Evolutionary conservation across 73 alveolate genomes (phyloP), one percentile per base, ranked within the genome.

Genomic region (Paramecium biaurelia): DNA sequence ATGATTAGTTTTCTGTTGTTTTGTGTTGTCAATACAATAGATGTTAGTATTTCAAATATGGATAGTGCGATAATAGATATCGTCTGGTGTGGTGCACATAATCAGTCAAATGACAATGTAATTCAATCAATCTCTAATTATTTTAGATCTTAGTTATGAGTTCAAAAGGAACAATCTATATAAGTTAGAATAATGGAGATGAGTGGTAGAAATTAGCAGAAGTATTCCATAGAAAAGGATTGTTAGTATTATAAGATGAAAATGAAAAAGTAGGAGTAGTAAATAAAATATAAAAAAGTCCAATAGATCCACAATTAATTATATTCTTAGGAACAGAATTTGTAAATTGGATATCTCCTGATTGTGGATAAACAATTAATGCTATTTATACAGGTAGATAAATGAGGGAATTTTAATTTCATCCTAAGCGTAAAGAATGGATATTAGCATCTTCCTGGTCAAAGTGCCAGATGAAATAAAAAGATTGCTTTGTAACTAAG

Each of bases 381-480:
- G 97, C 97, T 28, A 90, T 97, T 24, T 93, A 95, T 93, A 76
- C 95, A 45, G 97, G 97, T 14, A 79, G 96, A 34, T 92, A 88
- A 92, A 96, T 97, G 72, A 94, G 96, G 59, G 99, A 96, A 59
- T 96, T 96, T 86, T 32, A 84, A 72, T 97, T 96, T 92, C 99
- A 97, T 96, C 99, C 99, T 5, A 95, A 96, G 4, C 92, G 93
- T 72, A 76, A 95, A 74, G 76, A 86, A 24, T 96, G 98, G 98
- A 98, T 96, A 26, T 76, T 97, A 49, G 99, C 99, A 28, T 90
- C 98, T 28, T 86, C 98, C 14, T 96, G 95, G 95, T 89, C 98
- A 12, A 92, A 89, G 23, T 97, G 99, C 72, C 67, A 87, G 12
- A 97, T 95, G 70, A 96, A 93, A 24, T 93, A 96, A 74, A 92